Evolutionary conservation across 805 yeast genomes (phyloP), one percentile per base, ranked within the genome.

Genomic region (Nematodospora valgi): DNA sequence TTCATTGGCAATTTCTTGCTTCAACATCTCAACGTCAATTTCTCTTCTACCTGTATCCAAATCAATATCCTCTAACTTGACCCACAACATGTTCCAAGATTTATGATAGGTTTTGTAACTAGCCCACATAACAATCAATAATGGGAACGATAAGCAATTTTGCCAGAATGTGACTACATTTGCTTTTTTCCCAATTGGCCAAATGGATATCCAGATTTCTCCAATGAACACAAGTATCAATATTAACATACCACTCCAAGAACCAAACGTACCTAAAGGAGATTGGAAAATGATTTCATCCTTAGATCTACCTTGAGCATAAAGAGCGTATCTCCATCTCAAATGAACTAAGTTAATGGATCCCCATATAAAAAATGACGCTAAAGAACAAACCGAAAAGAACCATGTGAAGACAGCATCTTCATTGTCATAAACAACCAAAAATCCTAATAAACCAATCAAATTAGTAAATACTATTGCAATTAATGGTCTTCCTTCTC

Each of bases 141-240:
- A 62, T 12, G 70, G 64, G 27, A 72, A 58, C 24, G 76, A 72
- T 40, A 75, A 52, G 56, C 78, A 76, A 39, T 68, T 57, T 49
- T 75, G 63, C 64, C 78, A 74, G 56, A 77, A 77, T 4, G 53
- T 54, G 21, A 46, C 49, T 8, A 64, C 70, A 39, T 36, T 54
- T 40, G 48, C 51, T n/a, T 45, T 34, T 4, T 23, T 43, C 15
- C 57, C 64, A 30, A 57, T 53, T 24, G 72, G 72, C 51, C 51
- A 65, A 34, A 64, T 47, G 3, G 72, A 58, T 5, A 62, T 55
- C 62, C 68, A 66, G 34, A 66, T 48, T 40, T 62, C 63, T 17
- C 67, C 65, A 25, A 52, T 47, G 21, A 66, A 58, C 37, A 64
- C 51, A 23, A 63, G 52, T 4, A 51, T 20, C 44, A 63, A 56